Evolutionary conservation across 352 stramenopile genomes (phyloP).

Genomic region (Globisporangium camurandrum): DNA sequence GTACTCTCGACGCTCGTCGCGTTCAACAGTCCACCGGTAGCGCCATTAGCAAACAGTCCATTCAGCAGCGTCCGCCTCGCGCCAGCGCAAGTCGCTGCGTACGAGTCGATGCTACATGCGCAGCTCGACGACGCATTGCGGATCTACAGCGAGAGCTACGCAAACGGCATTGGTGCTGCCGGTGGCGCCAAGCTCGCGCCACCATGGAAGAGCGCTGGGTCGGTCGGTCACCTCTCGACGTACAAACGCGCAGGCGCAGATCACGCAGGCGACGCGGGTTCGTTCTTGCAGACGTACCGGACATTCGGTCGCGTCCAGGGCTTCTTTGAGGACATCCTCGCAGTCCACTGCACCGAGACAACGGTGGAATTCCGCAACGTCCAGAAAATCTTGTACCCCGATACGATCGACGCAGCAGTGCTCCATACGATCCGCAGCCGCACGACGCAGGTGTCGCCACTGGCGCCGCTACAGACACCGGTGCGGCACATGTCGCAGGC

Average conservation of each 20-base stretch:
- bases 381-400: slow-evolving; percentile 37
- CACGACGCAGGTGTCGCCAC: background rate
- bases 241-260: slow-evolving; percentile 29
- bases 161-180: slow-evolving; percentile 5
- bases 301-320: slow-evolving; percentile 43
- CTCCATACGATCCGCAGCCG: slow-evolving; percentile 20
- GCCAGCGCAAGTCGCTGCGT: slow-evolving; percentile 12
- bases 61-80: slow-evolving; percentile 28
- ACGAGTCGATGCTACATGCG: slow-evolving; percentile 33
- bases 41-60: slow-evolving; percentile 3
- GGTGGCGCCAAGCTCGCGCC: slow-evolving; percentile 22
- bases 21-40: slow-evolving; percentile 4
- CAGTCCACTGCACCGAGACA: slow-evolving; percentile 27
- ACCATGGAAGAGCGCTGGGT: slow-evolving; percentile 29
- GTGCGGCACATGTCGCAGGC: slow-evolving; percentile 3
- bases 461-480: background rate
- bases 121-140: slow-evolving; percentile 38
- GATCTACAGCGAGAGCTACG: slow-evolving; percentile 18
- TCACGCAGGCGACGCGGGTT: slow-evolving; percentile 3
- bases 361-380: slow-evolving; percentile 30
- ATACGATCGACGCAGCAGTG: slow-evolving; percentile 30
- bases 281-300: slow-evolving; percentile 29
- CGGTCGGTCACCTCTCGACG: slow-evolving; percentile 28
- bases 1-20: too few species aligned
- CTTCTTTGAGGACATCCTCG: slow-evolving; percentile 38